Conservation (phyloP, 2,329 filamentous ascomycete genomes). For the Chalara sp. region DNA sequence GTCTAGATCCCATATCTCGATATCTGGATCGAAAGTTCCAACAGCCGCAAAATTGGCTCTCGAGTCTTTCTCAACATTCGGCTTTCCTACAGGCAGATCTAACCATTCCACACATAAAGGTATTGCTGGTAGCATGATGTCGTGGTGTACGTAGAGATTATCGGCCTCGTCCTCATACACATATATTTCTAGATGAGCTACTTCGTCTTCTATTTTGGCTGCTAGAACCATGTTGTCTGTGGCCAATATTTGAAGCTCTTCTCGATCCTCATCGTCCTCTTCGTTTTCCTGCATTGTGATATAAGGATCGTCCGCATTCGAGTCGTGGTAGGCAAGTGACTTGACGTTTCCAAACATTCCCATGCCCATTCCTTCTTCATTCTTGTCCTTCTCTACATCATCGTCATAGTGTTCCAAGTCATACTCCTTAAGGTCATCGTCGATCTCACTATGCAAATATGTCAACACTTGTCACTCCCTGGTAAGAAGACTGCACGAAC, state of each 20-base stretch:
- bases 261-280: slow-evolving; percentile 70
- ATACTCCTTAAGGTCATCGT: slow-evolving; percentile 93
- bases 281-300: slow-evolving; percentile 73
- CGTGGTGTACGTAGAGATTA: slow-evolving; percentile 98
- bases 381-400: slow-evolving; percentile 61
- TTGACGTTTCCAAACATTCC: slow-evolving; percentile 95
- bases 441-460: slow-evolving; percentile 41
- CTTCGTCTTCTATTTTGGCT: slow-evolving; percentile 92
- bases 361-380: slow-evolving; percentile 59
- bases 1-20: slow-evolving; percentile 97
- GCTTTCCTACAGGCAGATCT: slow-evolving; percentile 79
- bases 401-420: slow-evolving; percentile 95
- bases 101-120: slow-evolving; percentile 95
- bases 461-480: neutral
- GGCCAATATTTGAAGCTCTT: slow-evolving; percentile 87
- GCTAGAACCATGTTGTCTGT: slow-evolving; percentile 91
- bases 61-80: slow-evolving; percentile 51
- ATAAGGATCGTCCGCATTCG: slow-evolving; percentile 93
- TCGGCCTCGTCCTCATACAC: slow-evolving; percentile 94
- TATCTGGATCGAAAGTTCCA: slow-evolving; percentile 96
- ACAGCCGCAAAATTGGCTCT: slow-evolving; percentile 89
- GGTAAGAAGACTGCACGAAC: slow-evolving; percentile 30
- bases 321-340: slow-evolving; percentile 87
- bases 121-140: slow-evolving; percentile 97
- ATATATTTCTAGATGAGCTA: slow-evolving; percentile 93